Percentiles rank a stretch among this genome's conserved stretches.
Conservation (phyloP, 805 yeast species). For the Nakazawaea anatomiae region DNA sequence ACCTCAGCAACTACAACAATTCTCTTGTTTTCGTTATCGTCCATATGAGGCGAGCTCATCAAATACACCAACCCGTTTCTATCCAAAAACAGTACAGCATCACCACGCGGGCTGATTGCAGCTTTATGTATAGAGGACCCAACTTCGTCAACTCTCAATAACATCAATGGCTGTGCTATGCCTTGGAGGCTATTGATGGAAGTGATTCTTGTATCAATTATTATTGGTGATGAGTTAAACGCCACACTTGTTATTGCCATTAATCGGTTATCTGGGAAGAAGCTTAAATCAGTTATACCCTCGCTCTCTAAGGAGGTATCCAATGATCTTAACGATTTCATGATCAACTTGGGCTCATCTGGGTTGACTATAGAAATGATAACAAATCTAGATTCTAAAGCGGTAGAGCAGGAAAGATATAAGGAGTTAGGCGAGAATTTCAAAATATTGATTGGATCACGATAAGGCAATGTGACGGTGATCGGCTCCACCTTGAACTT, state of each 20-base stretch:
- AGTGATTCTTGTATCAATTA: conserved; percentile 59
- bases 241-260: conserved; percentile 54
- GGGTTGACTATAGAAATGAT: conserved; percentile 63
- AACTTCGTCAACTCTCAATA: conserved; percentile 66
- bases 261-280: conserved; percentile 60
- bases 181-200: conserved; percentile 30
- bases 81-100: conserved; percentile 76
- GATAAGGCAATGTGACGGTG: conserved; percentile 75
- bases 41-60: conserved; percentile 53
- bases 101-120: conserved; percentile 79
- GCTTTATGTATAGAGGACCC: conserved; percentile 75
- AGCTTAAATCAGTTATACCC: conserved; percentile 78
- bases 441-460: conserved; percentile 76
- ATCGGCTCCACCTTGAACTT: conserved; percentile 44
- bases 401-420: conserved; percentile 70
- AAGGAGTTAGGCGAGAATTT: conserved; percentile 68
- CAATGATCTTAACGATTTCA: conserved; percentile 60
- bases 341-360: conserved; percentile 56
- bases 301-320: conserved; percentile 74
- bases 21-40: conserved; percentile 50
- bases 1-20: conserved; percentile 73
- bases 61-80: conserved; percentile 72
- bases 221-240: conserved; percentile 59
- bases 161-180: conserved; percentile 53
- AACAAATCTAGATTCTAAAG: conserved; percentile 72